phyloP scores from a whole-genome alignment of 306 rosid genomes.

The Citrullus mucosospermus region DNA sequence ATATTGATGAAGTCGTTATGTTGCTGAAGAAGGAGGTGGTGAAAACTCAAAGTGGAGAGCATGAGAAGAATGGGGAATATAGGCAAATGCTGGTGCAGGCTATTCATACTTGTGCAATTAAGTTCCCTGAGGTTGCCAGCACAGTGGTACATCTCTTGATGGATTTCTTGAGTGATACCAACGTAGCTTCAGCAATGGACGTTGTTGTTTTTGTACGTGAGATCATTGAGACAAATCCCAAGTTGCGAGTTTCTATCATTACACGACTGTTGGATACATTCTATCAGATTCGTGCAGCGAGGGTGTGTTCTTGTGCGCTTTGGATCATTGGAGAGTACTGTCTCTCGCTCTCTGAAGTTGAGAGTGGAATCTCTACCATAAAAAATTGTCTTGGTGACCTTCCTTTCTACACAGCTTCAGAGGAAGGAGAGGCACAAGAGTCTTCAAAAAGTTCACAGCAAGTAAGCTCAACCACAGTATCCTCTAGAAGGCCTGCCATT shows the following conservation, averaged over 20 bases:
- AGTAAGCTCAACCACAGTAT: slow-evolving; percentile 48
- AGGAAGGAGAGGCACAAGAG: slow-evolving; percentile 71
- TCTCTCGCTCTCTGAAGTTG: slow-evolving; percentile 81
- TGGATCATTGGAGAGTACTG: slow-evolving; percentile 97
- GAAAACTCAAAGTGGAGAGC: slow-evolving; percentile 87
- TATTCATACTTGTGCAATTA: slow-evolving; percentile 82
- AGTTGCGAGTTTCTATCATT: slow-evolving; percentile 70
- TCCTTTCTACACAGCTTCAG: slow-evolving; percentile 65
- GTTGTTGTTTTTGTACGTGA: slow-evolving; percentile 91
- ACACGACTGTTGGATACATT: slow-evolving; percentile 86
- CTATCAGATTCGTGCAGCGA: slow-evolving; percentile 81
- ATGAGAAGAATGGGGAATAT: slow-evolving; percentile 93
- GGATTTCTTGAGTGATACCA: slow-evolving; percentile 94
- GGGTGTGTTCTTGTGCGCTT: slow-evolving; percentile 90
- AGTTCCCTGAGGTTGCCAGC: slow-evolving; percentile 96
- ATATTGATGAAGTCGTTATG: slow-evolving; percentile 89
- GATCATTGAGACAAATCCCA: slow-evolving; percentile 92
- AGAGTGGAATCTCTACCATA: slow-evolving; percentile 57
- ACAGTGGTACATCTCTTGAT: slow-evolving; percentile 90
- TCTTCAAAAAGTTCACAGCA: slow-evolving; percentile 40
- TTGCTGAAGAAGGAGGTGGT: slow-evolving; percentile 89
- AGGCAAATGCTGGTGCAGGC: slow-evolving; percentile 97
- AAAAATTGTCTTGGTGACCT: slow-evolving; percentile 95
- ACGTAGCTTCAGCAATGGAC: slow-evolving; percentile 86
- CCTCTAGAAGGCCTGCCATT: slow-evolving; percentile 89